Percentiles rank a stretch among this genome's conserved stretches.
phyloP scores from a whole-genome alignment of 2,329 filamentous ascomycete species.

The Magnaporthiopsis poae region DNA sequence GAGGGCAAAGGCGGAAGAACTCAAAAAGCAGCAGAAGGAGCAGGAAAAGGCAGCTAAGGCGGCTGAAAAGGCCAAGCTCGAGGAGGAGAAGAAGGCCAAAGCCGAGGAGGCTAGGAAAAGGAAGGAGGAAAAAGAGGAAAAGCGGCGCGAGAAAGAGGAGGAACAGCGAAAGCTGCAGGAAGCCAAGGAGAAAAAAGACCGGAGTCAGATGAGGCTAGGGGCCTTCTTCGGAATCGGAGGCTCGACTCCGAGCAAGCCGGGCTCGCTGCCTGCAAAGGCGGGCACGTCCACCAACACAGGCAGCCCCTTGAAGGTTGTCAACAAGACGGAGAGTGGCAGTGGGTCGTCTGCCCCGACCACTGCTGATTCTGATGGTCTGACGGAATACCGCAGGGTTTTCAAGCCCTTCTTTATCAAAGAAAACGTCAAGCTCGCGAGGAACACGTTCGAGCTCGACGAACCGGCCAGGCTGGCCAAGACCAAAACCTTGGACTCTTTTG shows the following conservation, averaged over 20 bases:
- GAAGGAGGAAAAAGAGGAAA: slow-evolving; percentile 34
- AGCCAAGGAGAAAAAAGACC: slow-evolving; percentile 40
- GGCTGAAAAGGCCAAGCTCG: slow-evolving; percentile 28
- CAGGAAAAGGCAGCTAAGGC: slow-evolving; percentile 25
- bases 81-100: slow-evolving; percentile 27
- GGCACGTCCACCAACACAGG: slow-evolving; percentile 2
- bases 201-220: slow-evolving; percentile 36
- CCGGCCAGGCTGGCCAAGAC: slow-evolving; percentile 44
- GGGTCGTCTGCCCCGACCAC: not conserved
- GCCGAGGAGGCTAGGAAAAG: slow-evolving; percentile 24
- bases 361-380: slow-evolving; percentile 17
- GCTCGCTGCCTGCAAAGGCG: slow-evolving; percentile 20
- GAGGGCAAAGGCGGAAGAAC: slow-evolving; percentile 18
- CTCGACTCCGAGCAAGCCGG: slow-evolving; percentile 31
- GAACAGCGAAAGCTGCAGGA: slow-evolving; percentile 33
- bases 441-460: slow-evolving; percentile 47
- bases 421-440: slow-evolving; percentile 59
- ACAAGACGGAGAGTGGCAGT: not conserved
- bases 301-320: slow-evolving; percentile 19
- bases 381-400: slow-evolving; percentile 62
- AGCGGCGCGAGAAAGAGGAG: slow-evolving; percentile 42
- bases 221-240: slow-evolving; percentile 34
- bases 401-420: slow-evolving; percentile 71
- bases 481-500: slow-evolving; percentile 40
- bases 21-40: slow-evolving; percentile 21